Evolutionary conservation across 768 basidiomycete genomes (phyloP), one percentile per base, ranked within the genome.

Genomic region (Boletus sp.): DNA sequence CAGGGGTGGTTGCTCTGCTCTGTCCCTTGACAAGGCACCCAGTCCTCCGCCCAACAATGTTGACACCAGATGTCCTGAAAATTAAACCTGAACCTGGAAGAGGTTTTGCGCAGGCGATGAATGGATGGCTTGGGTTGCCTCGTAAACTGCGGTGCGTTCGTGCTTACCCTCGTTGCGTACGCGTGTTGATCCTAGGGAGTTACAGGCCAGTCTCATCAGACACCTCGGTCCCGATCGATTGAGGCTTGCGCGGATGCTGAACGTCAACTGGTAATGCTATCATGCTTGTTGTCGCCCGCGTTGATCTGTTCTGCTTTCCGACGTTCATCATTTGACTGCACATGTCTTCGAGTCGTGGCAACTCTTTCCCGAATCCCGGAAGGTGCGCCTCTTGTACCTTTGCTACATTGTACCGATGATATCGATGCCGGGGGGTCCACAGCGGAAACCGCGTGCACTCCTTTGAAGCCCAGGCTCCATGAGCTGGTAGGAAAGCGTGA

Each of bases 1-100:
- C 46, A 3, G 51, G 58, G 46, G 60, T 58, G 2, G 34, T 60
- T 7, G 55, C 58, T 30, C 49, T 61, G n/a, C 34, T 61, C 7
- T 35, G 51, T 45, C 60, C 58, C 14, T 27, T 61, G 34, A 45
- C 60, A 23, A 54, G 41, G 13, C 52, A 61, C 33, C 17, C 47
- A 14, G 23, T 41, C 40, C 21, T 42, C 23, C 23, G 23, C 41
- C 23, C 15, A 23, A 14, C 25, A 38, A 19, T 34, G 14, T 35
- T 61, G 10, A 38, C 41, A 52, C 17, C 23, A 15, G 60, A 59
- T 38, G 15, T 0, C 21, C 19, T 41, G 7, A 13, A 41, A 14
- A 41, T 8, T 2, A 25, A 25, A 25, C 25, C 3, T 6, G 21
- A 21, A 15, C 25, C 30, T 3, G 50, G 34, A 15, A 42, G 46